Evolutionary conservation across 2,329 filamentous ascomycete genomes (phyloP), one percentile per base, ranked within the genome.

Genomic region (Colletotrichum chlorophyti): DNA sequence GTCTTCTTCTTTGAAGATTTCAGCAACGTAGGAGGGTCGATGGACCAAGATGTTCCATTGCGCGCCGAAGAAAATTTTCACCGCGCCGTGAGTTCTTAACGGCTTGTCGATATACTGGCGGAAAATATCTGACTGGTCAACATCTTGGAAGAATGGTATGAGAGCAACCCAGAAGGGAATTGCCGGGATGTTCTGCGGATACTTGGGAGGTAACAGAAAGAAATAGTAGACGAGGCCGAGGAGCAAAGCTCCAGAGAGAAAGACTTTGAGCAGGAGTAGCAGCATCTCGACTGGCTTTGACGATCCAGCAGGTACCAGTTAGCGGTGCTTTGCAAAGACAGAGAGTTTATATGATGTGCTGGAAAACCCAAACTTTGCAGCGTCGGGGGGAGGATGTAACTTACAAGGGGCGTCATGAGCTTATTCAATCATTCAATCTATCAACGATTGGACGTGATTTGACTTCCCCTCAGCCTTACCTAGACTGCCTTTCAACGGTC

Each of bases 31-130:
- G 0, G 71, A 64, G 1, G 79, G 79, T 5, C 72, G 72, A 42
- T 74, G 75, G 1, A 81, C 74, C 10, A 82, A 66, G 3, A 82
- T 68, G 42, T 78, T 80, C 80, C 80, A 82, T 35, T 72, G 73
- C 0, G 76, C 77, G 2, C 74, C 79, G 29, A 80, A 80, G 68
- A 78, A 82, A 24, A 82, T 67, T 53, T 79, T 75, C 15, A 81
- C 79, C 1, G 78, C 79, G 4, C 79, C 75, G 41, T 75, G 70
- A n/a, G 66, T 67, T 9, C 67, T 66, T 6, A 77, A 65, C 2
- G 74, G 75, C 49, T 68, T 63, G 32, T 74, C 69, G 38, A 79
- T 70, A 62, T 78, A 76, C 47, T 65, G 58, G 11, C 62, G 65
- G 62, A 75, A 79, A 6, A 75, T 70, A 14, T 77, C 70, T 5